Conservation (phyloP, 208 protist genomes). For the Wallacemonas rigidus region DNA sequence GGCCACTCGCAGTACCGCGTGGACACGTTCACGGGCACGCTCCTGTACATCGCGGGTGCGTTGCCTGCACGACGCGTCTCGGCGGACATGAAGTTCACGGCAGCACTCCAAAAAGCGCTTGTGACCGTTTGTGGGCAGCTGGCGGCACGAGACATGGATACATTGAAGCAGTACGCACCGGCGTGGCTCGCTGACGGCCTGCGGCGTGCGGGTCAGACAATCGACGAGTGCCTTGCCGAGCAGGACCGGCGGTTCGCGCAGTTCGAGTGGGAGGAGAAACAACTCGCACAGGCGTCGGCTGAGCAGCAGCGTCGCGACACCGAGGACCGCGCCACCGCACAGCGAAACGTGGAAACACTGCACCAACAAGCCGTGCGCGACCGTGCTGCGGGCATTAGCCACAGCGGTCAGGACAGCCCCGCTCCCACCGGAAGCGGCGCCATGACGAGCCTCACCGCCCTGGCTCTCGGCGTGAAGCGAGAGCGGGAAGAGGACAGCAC, state of each 20-base stretch:
- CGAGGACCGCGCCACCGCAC: conserved; percentile 16
- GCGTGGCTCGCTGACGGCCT: conserved; percentile 50
- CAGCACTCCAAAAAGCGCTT: conserved; percentile 32
- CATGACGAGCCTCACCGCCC: neutral
- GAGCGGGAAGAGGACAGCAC: conserved; percentile 2
- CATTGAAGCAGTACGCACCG: conserved; percentile 35
- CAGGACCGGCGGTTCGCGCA: conserved; percentile 57
- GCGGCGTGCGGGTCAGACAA: conserved; percentile 26
- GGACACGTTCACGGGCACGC: conserved; percentile 22
- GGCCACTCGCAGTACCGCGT: conserved; percentile 44
- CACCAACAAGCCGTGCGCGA: conserved; percentile 11
- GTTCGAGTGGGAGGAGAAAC: conserved; percentile 65
- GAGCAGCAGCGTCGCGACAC: conserved; percentile 17
- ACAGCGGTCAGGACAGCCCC: too few species aligned
- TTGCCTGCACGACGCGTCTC: conserved; percentile 25
- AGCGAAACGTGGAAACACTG: conserved; percentile 15
- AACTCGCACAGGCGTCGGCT: conserved; percentile 25
- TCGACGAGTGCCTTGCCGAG: conserved; percentile 45
- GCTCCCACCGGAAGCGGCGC: neutral
- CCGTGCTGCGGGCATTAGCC: neutral
- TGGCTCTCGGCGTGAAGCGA: conserved; percentile 24
- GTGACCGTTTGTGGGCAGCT: conserved; percentile 35
- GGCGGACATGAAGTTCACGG: conserved; percentile 34
- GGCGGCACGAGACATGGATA: conserved; percentile 22
- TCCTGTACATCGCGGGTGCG: conserved; percentile 59